Base-by-base conservation (phyloP, 2,329 filamentous ascomycete genomes). In the Aspergillus melleus region DNA sequence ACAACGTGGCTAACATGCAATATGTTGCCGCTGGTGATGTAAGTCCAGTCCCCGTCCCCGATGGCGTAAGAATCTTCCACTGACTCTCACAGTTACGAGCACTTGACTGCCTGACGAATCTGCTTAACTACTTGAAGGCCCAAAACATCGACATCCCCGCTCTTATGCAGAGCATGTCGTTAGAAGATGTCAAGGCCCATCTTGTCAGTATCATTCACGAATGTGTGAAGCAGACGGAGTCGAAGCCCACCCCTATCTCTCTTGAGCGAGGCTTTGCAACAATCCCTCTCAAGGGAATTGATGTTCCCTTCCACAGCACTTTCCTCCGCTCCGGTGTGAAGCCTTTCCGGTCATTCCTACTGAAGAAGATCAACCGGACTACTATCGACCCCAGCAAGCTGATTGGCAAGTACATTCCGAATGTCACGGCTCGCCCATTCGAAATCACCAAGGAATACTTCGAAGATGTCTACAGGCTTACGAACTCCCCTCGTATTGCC, bases 281-380 rank as follows among this genome's bases (percentile, higher is more conserved):
- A 24, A 98, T 99, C 68, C 95, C 96, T 49, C 90, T 99, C 66
- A 91, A 90, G 73, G 96, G 96, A 64, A 99, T 99, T 70, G 95
- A 99, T 71, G 96, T 98, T 74, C 95, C 95, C 49, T 99, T 99
- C 91, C 95, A 99, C 85, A 95, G 90, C 69, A 99, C 95, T 19
- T 99, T 99, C 85, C 81, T 99, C 80, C 91, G 96, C 58, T 96
- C 92, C 44, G 96, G 95, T 71, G 95, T 99, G 78, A 99, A 99
- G 85, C 95, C 96, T 51, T 99, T 99, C 92, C 87, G 95, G 67
- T 94, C 89, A 49, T 99, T 99, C 87, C 79, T 99, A 75, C 89
- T 98, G 70, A 99, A 98, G 90, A 99, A 99, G 87, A 98, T 99
- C 82, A 92, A 98, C 85, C 96, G 96, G 87, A 97, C 93, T 24